Evolutionary conservation across 2,329 filamentous ascomycete species (phyloP), one percentile per base, ranked within the genome.

Genomic region (Monilinia vaccinii-corymbosi): DNA sequence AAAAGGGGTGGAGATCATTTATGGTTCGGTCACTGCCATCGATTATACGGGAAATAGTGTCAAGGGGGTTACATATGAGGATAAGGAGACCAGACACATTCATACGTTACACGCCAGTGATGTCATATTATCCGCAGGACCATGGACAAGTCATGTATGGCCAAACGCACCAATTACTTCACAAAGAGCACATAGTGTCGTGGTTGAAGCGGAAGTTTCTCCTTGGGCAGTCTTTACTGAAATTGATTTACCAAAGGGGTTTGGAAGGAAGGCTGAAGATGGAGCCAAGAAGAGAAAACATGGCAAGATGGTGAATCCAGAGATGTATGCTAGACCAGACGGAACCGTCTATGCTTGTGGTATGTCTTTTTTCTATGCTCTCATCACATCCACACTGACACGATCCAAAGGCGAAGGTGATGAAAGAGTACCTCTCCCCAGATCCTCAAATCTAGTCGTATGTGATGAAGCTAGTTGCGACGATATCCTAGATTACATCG

Each of bases 311-410:
- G 90, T 91, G 14, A 86, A 90, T 31, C 94, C 94, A 0, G 94
- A 99, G 73, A 94, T 97, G 63, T 99, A 99, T 72, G 89, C 94
- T 0, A 82, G 94, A 4, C 92, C 92, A 0, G 88, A 91, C 71
- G 83, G 88, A 59, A 92, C 96, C 71, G 87, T 96, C 13, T 99
- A 99, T 73, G 92, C 91, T 0, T 99, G 94, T 71, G 94, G 91
- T 81, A 68, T 59, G 76, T 71, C 21, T n/a, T 38, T 14, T 34
- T 28, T n/a, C 25, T 46, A 6, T 28, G 16, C 4, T 18, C 25
- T 23, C 32, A 10, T 13, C 4, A 18, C 23, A 21, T 1, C 11
- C 32, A 21, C 11, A 18, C 52, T 61, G 36, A 55, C 13, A 47
- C 21, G 14, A 34, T 32, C n/a, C 38, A 40, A 58, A 82, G 80